phyloP scores from a whole-genome alignment of 2,329 filamentous ascomycete species.

The Epichloe gansuensis region DNA sequence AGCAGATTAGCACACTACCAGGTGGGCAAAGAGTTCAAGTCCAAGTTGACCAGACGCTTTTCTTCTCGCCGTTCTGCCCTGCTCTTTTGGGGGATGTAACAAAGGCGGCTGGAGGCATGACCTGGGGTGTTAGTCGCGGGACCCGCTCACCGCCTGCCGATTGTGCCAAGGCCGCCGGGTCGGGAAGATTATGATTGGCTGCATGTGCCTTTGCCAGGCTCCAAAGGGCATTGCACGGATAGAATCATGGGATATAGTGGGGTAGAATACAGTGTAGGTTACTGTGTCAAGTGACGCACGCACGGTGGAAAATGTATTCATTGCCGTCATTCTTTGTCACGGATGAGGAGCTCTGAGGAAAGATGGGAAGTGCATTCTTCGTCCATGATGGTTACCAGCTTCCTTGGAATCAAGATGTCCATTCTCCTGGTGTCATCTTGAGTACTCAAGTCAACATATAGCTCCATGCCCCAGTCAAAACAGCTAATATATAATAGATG shows the following conservation, averaged over 20 bases:
- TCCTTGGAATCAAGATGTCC: too few species aligned
- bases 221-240: background rate
- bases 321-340: background rate
- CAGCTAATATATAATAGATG: background rate
- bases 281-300: background rate
- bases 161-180: slow-evolving; percentile 4
- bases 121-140: slow-evolving; percentile 10
- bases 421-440: too few species aligned
- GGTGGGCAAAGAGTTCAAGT: background rate
- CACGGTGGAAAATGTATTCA: background rate
- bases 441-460: too few species aligned
- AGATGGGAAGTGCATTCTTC: background rate
- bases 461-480: too few species aligned
- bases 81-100: background rate
- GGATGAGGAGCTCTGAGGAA: background rate
- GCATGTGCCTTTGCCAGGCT: background rate
- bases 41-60: background rate
- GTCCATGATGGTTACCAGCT: too few species aligned
- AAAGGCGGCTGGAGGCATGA: background rate
- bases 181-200: slow-evolving; percentile 6
- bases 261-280: background rate
- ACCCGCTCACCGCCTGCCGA: slow-evolving; percentile 11
- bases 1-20: background rate
- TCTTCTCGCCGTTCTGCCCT: slow-evolving; percentile 1
- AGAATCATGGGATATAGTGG: background rate